phyloP scores from a whole-genome alignment of 169 alveolate genomes.

The Cryptosporidium meleagridis region DNA sequence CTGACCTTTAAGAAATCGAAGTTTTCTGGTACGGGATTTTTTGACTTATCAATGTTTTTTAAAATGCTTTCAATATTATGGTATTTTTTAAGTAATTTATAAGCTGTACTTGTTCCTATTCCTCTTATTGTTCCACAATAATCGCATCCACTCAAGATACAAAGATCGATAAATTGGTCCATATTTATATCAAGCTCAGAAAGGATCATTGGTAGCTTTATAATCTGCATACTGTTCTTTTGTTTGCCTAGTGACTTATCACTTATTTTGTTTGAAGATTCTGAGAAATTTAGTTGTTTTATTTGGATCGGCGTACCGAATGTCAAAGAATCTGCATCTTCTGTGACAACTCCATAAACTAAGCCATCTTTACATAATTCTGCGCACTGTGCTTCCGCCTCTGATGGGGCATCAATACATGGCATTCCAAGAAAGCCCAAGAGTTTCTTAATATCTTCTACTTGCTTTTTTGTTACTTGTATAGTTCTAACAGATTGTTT shows the following conservation, averaged over 20 bases:
- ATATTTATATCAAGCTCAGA: slow-evolving; percentile 85
- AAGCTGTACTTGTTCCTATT: slow-evolving; percentile 96
- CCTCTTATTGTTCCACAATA: slow-evolving; percentile 94
- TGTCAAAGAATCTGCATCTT: slow-evolving; percentile 97
- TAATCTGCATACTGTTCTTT: slow-evolving; percentile 79
- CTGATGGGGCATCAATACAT: slow-evolving; percentile 93
- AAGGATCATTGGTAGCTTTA: slow-evolving; percentile 83
- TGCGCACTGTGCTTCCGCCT: slow-evolving; percentile 98
- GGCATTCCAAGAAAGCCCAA: slow-evolving; percentile 95
- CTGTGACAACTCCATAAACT: slow-evolving; percentile 95
- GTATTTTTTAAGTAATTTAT: slow-evolving; percentile 88
- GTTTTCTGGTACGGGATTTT: slow-evolving; percentile 76
- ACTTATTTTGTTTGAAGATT: slow-evolving; percentile 44
- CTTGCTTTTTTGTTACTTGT: slow-evolving; percentile 91
- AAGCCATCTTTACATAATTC: slow-evolving; percentile 89
- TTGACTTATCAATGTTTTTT: slow-evolving; percentile 80
- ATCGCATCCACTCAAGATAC: slow-evolving; percentile 98
- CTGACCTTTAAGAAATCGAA: slow-evolving; percentile 83
- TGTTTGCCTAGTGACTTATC: slow-evolving; percentile 69
- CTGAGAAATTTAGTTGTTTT: slow-evolving; percentile 69
- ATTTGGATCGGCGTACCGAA: slow-evolving; percentile 89
- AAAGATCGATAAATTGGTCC: slow-evolving; percentile 95
- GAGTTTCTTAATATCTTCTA: slow-evolving; percentile 92
- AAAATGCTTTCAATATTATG: slow-evolving; percentile 89
- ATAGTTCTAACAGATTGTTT: slow-evolving; percentile 92